Conservation (phyloP, 2,329 filamentous ascomycete species). For the Pochonia chlamydosporia region DNA sequence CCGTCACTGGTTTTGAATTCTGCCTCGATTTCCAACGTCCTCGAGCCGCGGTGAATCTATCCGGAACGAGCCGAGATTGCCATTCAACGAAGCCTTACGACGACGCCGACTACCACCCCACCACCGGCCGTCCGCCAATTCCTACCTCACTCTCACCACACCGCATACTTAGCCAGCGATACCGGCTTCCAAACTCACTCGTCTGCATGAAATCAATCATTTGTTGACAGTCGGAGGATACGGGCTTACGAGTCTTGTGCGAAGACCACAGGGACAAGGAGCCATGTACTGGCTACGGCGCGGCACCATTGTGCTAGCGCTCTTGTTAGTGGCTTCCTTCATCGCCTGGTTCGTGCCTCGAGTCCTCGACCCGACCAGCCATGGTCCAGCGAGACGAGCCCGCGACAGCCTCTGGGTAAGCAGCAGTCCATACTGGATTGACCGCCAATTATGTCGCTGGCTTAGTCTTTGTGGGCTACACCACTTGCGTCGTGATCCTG, state of each 20-base stretch:
- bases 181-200: background rate
- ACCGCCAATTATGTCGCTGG: slow-evolving; percentile 74
- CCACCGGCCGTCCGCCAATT: background rate
- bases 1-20: background rate
- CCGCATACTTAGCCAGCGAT: background rate
- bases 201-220: background rate
- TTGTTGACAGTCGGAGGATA: background rate
- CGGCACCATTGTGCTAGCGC: slow-evolving; percentile 30
- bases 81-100: background rate
- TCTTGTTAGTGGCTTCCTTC: slow-evolving; percentile 41
- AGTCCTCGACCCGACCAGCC: slow-evolving; percentile 58
- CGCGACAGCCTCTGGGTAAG: slow-evolving; percentile 65
- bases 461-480: slow-evolving; percentile 72
- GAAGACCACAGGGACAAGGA: background rate
- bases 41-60: background rate
- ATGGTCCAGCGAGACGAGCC: slow-evolving; percentile 51
- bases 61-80: background rate
- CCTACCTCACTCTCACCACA: slow-evolving; percentile 9
- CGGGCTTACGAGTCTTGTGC: background rate
- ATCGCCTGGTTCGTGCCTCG: slow-evolving; percentile 45
- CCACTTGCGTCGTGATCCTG: slow-evolving; percentile 61
- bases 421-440: slow-evolving; percentile 66
- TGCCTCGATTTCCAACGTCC: background rate
- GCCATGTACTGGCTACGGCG: slow-evolving; percentile 44
- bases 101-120: background rate